phyloP scores from a whole-genome alignment of 225 moss, liverwort and hornwort genomes.

The Climacium dendroides region DNA sequence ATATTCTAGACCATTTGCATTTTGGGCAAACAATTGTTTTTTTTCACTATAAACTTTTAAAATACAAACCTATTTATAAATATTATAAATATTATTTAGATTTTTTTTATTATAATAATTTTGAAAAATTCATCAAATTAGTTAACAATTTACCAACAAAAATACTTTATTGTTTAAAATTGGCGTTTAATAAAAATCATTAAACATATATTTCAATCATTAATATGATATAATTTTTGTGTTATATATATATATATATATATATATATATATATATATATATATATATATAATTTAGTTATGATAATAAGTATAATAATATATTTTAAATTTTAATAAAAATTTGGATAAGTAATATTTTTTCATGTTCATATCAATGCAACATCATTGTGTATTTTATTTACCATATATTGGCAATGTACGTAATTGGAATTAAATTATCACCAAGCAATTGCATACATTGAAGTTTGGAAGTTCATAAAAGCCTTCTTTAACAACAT shows the following conservation, averaged over 20 bases:
- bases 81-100: background rate
- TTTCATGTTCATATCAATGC: background rate
- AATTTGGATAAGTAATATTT: background rate
- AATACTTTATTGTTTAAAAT: background rate
- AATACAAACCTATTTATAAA: background rate
- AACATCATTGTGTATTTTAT: background rate
- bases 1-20: background rate
- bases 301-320: fast-evolving
- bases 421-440: background rate
- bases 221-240: no score
- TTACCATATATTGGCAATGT: background rate
- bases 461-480: conserved; percentile 26
- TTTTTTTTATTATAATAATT: background rate
- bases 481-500: conserved; percentile 9
- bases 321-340: background rate
- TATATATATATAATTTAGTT: background rate
- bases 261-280: no score
- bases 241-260: no score
- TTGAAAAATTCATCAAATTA: background rate
- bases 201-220: background rate
- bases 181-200: background rate
- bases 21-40: background rate
- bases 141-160: no score
- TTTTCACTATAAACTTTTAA: background rate
- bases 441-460: background rate